Evolutionary conservation across 2,329 filamentous ascomycete genomes (phyloP), one percentile per base, ranked within the genome.

Genomic region (Dactylonectria macrodidyma): DNA sequence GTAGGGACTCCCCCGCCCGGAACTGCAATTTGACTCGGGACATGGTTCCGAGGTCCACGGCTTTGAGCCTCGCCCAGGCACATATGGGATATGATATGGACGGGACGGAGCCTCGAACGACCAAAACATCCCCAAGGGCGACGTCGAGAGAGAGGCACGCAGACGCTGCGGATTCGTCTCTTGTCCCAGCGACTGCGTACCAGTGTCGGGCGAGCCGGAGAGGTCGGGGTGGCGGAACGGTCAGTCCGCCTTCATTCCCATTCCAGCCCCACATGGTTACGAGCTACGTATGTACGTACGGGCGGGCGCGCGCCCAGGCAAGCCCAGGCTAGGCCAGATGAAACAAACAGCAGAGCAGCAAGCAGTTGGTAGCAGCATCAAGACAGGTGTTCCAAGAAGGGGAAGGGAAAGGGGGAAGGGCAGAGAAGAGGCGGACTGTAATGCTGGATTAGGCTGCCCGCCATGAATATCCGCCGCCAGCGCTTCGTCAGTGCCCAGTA

Each of bases 201-300:
- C 41, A 44, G 41, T 19, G 41, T n/a, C n/a, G 14, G n/a, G 16
- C 41, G 14, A 38, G 41, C 12, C 30, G 19, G 33, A 11, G 44
- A 24, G 59, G 19, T n/a, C 51, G 26, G 59, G 30, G 51, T 30
- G 59, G 51, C 59, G 33, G 59, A 50, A 62, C 51, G 59, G 51
- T 33, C 30, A 34, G 38, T 48, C 51, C 59, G 59, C 59, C 59
- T 56, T n/a, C 54, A 56, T 47, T 46, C 30, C n/a, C 59, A 62
- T 61, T 59, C 48, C 59, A 61, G 58, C 22, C 24, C 22, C 47
- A 50, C 47, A 14, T 22, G 19, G 24, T 12, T 12, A 44, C 38
- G 12, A 14, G 16, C 10, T 38, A 12, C 36, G 19, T 19, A 19
- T 19, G 19, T 19, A 19, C 19, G 19, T 19, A 19, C 19, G 19